Percentiles rank a stretch among this genome's conserved stretches.
Evolutionary conservation across 1,284 basidiomycete genomes (phyloP).

Genomic region (Lignosus rhinocerotis): DNA sequence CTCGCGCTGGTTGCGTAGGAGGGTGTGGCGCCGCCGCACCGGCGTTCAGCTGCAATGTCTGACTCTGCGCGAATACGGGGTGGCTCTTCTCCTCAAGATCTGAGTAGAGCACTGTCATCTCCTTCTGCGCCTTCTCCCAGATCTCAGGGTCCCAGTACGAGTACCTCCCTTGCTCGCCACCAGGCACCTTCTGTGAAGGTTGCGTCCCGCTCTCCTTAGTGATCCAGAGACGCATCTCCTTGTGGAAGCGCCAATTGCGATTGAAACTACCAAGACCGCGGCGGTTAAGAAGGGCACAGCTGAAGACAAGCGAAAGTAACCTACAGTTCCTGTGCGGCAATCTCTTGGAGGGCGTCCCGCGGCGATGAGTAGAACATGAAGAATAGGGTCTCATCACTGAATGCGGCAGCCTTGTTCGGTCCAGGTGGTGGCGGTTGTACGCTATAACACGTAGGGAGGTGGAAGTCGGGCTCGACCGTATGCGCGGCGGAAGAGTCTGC

Average conservation of each 20-base stretch:
- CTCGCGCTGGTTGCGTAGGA: constrained; percentile 32
- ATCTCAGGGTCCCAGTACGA: constrained; percentile 91
- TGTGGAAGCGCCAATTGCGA: constrained; percentile 98
- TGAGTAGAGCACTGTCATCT: constrained; percentile 84
- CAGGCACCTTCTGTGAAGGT: constrained; percentile 84
- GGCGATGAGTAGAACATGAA: constrained; percentile 99
- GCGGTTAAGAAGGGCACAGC: neutral
- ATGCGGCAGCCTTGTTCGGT: constrained; percentile 83
- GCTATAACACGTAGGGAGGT: constrained; percentile 91
- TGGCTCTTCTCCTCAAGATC: constrained; percentile 84
- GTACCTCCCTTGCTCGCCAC: constrained; percentile 88
- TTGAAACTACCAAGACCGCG: constrained; percentile 65
- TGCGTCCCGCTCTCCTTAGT: constrained; percentile 88
- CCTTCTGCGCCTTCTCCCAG: constrained; percentile 86
- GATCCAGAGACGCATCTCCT: constrained; percentile 92
- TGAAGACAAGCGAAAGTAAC: constrained; percentile 34
- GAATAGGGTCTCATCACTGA: constrained; percentile 97
- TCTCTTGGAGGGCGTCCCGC: constrained; percentile 91
- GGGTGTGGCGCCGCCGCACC: constrained; percentile 38
- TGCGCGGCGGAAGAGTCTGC: constrained; percentile 84
- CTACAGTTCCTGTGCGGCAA: constrained; percentile 94
- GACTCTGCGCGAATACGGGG: constrained; percentile 59
- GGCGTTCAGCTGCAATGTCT: constrained; percentile 48
- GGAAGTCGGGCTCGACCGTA: constrained; percentile 88
- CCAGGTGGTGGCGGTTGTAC: constrained; percentile 91